A percentile compares a stretch with the other conserved stretches of the same genome.
phyloP scores from a whole-genome alignment of 495 filamentous ascomycete genomes.

The Apiosordaria backusii region DNA sequence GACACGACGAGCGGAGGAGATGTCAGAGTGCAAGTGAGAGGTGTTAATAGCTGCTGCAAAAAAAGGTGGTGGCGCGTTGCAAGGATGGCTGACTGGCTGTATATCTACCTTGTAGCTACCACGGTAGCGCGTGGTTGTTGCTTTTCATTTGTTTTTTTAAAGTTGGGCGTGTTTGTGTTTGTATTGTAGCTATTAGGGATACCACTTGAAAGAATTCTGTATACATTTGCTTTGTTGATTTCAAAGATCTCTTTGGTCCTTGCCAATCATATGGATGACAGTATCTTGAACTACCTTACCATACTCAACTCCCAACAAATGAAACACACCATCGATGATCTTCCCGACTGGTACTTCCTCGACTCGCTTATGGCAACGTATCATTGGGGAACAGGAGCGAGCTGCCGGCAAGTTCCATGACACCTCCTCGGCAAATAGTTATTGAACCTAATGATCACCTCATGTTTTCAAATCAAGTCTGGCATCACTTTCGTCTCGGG shows the following conservation, averaged over 20 bases:
- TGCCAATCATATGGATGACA: too few species aligned
- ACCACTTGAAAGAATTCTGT: slow-evolving; percentile 4
- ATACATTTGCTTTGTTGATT: neutral
- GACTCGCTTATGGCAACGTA: neutral
- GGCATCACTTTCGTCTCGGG: neutral
- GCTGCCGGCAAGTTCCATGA: neutral
- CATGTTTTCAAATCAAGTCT: neutral
- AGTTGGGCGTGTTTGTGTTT: neutral
- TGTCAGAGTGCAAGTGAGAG: neutral
- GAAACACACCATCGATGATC: neutral
- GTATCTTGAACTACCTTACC: too few species aligned
- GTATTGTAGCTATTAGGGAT: slow-evolving; percentile 8
- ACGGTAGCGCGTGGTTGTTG: neutral
- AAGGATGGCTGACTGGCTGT: neutral
- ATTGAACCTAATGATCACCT: neutral
- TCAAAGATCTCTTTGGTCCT: neutral
- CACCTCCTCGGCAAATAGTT: too few species aligned
- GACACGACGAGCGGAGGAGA: neutral
- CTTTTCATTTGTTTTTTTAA: neutral
- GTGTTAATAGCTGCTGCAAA: neutral
- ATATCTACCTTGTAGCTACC: neutral
- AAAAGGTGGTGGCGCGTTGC: neutral
- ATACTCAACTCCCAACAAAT: too few species aligned
- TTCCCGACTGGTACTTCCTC: neutral
- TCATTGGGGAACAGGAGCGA: neutral